Evolutionary conservation across 2,329 filamentous ascomycete species (phyloP), one percentile per base, ranked within the genome.

Genomic region (Beauveria brongniartii): DNA sequence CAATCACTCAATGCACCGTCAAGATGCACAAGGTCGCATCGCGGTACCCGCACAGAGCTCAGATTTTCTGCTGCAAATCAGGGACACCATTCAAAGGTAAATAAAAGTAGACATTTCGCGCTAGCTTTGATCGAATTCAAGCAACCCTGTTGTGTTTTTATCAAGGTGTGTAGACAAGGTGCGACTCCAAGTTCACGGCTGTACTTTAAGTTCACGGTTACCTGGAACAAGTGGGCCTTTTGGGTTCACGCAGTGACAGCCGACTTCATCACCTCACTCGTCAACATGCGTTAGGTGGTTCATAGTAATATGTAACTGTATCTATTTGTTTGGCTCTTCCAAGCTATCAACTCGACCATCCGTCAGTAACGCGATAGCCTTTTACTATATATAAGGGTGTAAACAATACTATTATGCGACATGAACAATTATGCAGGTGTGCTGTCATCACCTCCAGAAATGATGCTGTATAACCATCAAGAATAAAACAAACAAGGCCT

Each of bases 361-460:
- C 20, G 20, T 28, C 20, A 18, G 24, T 5, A 7, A 7, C 50
- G 50, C 3, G 12, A 34, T 43, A 10, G 43, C 22, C 37, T 16
- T 59, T n/a, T 41, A n/a, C 22, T 55, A 55, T 48, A 50, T 55
- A 55, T 60, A 58, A 41, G 50, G 30, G 37, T 59, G 18, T 61
- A 61, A 40, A 50, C 46, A 61, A 61, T 61, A 61, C 43, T 55
- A 61, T 61, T 61, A 60, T 60, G 51, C 43, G 55, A 55, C 44
- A 61, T 56, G 44, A 37, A 55, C 50, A 61, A 55, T 20, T 51
- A 51, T 51, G 37, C 40, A 18, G 37, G n/a, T 37, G 48, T 51
- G 46, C 40, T 43, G 58, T 48, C 5, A 51, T 24, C 20, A 50
- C 55, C 28, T 28, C 46, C 55, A 5, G 16, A 44, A 30, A 58